A percentile compares a stretch with the other conserved stretches of the same genome.
phyloP scores from a whole-genome alignment of 2,329 filamentous ascomycete genomes.

The Alternaria brassicicola region DNA sequence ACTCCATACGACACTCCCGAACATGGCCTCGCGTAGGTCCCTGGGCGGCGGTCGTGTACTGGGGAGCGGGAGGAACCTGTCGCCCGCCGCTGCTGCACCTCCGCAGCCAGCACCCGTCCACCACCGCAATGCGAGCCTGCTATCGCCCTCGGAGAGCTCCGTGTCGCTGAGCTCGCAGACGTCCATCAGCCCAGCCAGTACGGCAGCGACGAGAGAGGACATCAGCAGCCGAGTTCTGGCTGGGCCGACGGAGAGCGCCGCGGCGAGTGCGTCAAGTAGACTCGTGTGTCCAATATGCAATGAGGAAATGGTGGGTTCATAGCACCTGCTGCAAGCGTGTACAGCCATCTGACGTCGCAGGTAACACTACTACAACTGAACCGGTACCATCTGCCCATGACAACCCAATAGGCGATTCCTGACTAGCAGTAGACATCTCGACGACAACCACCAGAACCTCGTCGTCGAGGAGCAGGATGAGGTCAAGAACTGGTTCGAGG shows the following conservation, averaged over 20 bases:
- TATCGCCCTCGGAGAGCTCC: conserved; percentile 73
- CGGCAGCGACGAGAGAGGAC: conserved; percentile 72
- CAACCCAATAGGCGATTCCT: conserved; percentile 19
- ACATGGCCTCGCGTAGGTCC: conserved; percentile 60
- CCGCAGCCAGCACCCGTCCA: conserved; percentile 29
- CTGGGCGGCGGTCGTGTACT: conserved; percentile 91
- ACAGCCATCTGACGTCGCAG: conserved; percentile 55
- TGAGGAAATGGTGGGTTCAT: conserved; percentile 83
- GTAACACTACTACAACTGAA: conserved; percentile 93
- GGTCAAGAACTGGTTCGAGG: conserved; percentile 96
- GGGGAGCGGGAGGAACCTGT: conserved; percentile 83
- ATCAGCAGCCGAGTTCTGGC: conserved; percentile 81
- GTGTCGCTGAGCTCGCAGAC: conserved; percentile 77
- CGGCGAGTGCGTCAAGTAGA: conserved; percentile 65
- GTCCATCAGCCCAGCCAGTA: conserved; percentile 73
- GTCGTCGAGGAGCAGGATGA: conserved; percentile 89
- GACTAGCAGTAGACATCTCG: conserved; percentile 66
- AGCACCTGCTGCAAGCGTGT: conserved; percentile 8
- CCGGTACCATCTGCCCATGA: conserved; percentile 29
- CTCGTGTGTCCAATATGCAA: conserved; percentile 97
- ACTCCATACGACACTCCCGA: conserved; percentile 27
- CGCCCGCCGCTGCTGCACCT: conserved; percentile 63
- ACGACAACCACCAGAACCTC: conserved; percentile 88
- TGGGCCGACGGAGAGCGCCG: conserved; percentile 62
- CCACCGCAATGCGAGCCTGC: conserved; percentile 55